Base-by-base conservation (phyloP, 495 filamentous ascomycete genomes). In the Penicillium paradoxum region DNA sequence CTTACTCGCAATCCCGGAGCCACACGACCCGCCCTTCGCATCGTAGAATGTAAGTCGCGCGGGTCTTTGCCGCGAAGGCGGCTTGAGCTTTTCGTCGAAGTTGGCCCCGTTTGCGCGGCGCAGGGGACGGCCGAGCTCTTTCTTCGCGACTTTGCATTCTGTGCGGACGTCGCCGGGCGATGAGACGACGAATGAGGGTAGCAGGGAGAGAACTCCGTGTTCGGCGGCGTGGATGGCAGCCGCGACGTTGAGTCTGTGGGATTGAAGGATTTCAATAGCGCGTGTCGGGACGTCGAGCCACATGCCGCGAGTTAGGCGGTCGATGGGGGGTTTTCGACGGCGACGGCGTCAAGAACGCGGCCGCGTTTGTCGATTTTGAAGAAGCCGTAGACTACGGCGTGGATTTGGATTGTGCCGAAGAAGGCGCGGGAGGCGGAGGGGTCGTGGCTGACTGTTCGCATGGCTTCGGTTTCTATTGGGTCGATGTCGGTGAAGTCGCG, bases 401-500 rank as follows among this genome's bases (percentile, higher is more conserved):
- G 83, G 62, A 97, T 88, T 54, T 84, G 82, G 66, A 99, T 90
- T 1, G 80, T 57, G 54, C 93, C 93, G 68, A 86, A 91, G 73
- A 86, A 97, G 21, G 91, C 92, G 33, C 82, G 78, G 1, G 73
- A 75, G 44, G 70, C 63, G 1, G 79, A 79, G 3, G 56, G 27
- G 10, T 52, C 58, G 4, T 22, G 45, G 13, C 56, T 71, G 34
- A 96, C 86, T 14, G 74, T 73, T 4, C 90, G 86, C 61, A 90
- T 88, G 18, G 83, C 80, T 73, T 95, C 89, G 1, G 89, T 95
- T 64, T 93, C 90, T 46, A 89, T 73, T 2, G 93, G 92, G 68
- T 97, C 93, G 66, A 97, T 85, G 66, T 97, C 93, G 1, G 92
- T 97, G 70, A 79, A 98, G 66, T 97, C 93, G 48, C 93, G 87